These are phyloP conservation scores for Eudorina sp. DNA, from an alignment of 139 green algal species.

Conservation along the genomic window DNA sequence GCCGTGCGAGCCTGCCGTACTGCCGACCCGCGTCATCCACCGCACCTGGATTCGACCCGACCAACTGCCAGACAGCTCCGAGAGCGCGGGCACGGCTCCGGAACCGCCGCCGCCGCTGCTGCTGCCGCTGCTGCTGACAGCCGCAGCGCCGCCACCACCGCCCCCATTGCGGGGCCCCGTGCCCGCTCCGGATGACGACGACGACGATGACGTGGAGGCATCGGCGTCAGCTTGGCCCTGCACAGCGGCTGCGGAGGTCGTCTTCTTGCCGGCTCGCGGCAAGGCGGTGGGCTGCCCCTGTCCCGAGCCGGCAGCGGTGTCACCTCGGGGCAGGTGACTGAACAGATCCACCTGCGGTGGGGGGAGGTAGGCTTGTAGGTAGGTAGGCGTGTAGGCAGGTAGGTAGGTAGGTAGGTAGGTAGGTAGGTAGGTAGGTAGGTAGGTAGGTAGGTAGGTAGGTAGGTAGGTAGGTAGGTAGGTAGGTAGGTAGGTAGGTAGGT, in stretches of 20 bases:
- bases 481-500: no score
- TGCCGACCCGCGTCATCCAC: no score
- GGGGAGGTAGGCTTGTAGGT: background rate
- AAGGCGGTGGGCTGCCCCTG: no score
- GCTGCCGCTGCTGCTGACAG: background rate
- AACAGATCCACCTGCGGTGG: conserved; percentile 26
- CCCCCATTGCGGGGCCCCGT: background rate
- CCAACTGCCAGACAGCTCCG: conserved; percentile 85
- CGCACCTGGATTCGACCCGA: conserved; percentile 77
- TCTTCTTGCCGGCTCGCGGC: no score
- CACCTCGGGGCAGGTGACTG: background rate
- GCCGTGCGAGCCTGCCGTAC: no score
- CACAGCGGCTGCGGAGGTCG: background rate
- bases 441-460: no score
- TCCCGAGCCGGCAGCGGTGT: background rate
- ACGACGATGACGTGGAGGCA: background rate
- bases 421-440: background rate
- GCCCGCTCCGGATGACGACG: background rate
- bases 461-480: no score
- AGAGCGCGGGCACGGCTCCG: conserved; percentile 70
- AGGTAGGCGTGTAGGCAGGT: background rate
- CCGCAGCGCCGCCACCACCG: background rate
- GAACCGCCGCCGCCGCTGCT: background rate
- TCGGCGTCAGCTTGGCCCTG: background rate
- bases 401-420: background rate